Conservation (phyloP, 768 basidiomycete genomes). For the Suillus luteus region DNA sequence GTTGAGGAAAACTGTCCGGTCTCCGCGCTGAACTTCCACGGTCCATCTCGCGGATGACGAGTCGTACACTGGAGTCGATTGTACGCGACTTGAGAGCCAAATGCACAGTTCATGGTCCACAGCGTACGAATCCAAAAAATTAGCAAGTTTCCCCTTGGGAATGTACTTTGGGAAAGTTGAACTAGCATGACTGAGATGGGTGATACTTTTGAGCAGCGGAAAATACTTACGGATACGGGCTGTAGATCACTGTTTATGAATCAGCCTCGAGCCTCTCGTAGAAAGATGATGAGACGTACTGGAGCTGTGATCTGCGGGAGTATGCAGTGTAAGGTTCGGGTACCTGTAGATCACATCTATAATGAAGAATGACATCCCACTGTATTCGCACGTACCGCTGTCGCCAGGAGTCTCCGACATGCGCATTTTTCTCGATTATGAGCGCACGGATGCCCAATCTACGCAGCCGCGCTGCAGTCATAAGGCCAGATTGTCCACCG, state of each 20-base stretch:
- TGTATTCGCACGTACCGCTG: conserved; percentile 50
- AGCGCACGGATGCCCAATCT: conserved; percentile 51
- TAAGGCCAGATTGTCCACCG: conserved; percentile 63
- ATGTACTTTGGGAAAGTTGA: neutral
- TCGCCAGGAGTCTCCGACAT: conserved; percentile 55
- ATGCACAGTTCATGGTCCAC: conserved; percentile 55
- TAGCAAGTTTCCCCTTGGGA: conserved; percentile 46
- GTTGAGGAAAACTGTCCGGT: neutral
- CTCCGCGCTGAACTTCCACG: neutral
- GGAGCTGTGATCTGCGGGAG: conserved; percentile 52
- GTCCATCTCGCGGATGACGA: neutral
- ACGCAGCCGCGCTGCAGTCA: conserved; percentile 57
- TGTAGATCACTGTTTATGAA: conserved; percentile 41
- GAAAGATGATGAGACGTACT: conserved; percentile 29
- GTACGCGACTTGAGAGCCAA: conserved; percentile 49
- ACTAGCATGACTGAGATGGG: neutral
- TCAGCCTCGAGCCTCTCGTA: neutral
- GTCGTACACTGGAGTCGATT: conserved; percentile 22
- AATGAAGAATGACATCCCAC: conserved; percentile 44
- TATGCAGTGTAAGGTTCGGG: conserved; percentile 35
- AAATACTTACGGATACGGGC: conserved; percentile 46
- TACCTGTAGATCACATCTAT: neutral
- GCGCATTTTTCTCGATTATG: conserved; percentile 49
- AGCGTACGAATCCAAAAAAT: conserved; percentile 60
- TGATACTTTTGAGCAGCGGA: conserved; percentile 39